A percentile compares a stretch with the other conserved stretches of the same genome.
Conservation (phyloP, 208 protist species). For the Acanthamoeba royreba region DNA sequence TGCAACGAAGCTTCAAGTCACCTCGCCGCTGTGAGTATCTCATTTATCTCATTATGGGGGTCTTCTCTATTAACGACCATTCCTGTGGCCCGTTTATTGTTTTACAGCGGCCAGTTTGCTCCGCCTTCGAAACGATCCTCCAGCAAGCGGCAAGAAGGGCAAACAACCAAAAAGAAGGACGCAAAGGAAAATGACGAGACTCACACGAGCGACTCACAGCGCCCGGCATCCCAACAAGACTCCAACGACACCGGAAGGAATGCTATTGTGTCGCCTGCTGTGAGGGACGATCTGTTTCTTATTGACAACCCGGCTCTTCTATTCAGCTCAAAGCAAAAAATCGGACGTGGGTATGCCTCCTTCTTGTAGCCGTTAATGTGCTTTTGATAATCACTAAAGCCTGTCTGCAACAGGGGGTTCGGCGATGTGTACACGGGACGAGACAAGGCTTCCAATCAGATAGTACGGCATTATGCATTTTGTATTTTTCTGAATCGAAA, state of each 20-base stretch:
- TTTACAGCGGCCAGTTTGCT: too few species aligned
- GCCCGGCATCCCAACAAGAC: too few species aligned
- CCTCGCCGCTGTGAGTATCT: background rate
- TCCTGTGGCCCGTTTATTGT: too few species aligned
- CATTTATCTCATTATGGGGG: too few species aligned
- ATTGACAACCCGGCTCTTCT: background rate
- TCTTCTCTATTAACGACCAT: too few species aligned
- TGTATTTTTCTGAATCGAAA: background rate
- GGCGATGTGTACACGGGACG: constrained; percentile 3
- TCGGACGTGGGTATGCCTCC: background rate
- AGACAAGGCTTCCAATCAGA: background rate
- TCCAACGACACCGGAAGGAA: background rate
- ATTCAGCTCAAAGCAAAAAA: background rate
- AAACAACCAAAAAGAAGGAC: too few species aligned
- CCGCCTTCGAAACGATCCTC: too few species aligned
- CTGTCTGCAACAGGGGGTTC: background rate
- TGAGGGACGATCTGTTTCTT: background rate
- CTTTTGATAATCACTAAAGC: background rate
- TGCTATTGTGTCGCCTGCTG: background rate
- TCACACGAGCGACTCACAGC: too few species aligned
- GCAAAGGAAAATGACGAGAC: too few species aligned
- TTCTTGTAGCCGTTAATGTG: background rate
- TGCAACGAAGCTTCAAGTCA: background rate
- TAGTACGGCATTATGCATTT: background rate
- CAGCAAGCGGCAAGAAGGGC: too few species aligned